Base-by-base conservation (phyloP, 2,329 filamentous ascomycete species). In the Tympanopsis confertula region DNA sequence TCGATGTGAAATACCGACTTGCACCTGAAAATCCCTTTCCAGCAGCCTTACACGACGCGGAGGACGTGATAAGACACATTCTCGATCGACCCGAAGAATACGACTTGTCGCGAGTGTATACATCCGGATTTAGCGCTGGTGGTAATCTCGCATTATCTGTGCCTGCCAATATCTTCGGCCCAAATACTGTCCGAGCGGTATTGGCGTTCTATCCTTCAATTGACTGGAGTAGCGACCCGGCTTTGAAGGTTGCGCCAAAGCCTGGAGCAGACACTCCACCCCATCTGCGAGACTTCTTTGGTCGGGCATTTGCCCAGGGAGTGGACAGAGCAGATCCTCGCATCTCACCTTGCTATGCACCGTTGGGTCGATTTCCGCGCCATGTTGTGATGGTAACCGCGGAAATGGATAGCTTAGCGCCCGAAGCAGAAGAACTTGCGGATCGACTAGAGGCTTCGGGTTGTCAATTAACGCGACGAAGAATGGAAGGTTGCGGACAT, bases 161-260 rank as follows among this genome's bases (percentile, higher is more conserved):
- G 1, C 45, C 52, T 1, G 47, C 47, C 5, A 38, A 47, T 18
- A 36, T 53, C 2, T 46, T 69, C 7, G 55, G 56, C 44, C 53
- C 69, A 42, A 66, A 70, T 12, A 69, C 53, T 45, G 61, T 61
- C 42, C 61, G 59, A 32, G 68, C 68, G 4, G 59, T 69, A 41
- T 64, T 71, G 39, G 52, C 59, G 33, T 66, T 63, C 53, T 75
- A 59, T 19, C 52, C 62, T 0, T 50, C 54, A 0, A 50, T 50
- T 2, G 53, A 62, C 35, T 41, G 62, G 17, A 45, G 42, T 1
- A 46, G 50, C 5, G 39, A 48, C 4, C 53, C 58, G 0, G 48
- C 48, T 10, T 22, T 41, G 1, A 61, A 56, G 36, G 41, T 29
- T 0, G 46, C 58, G 1, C 51, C 56, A 0, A 47, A 54, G 4